Conservation (phyloP, 1,139 yeast species). For the Geotrichum aggregatum region DNA sequence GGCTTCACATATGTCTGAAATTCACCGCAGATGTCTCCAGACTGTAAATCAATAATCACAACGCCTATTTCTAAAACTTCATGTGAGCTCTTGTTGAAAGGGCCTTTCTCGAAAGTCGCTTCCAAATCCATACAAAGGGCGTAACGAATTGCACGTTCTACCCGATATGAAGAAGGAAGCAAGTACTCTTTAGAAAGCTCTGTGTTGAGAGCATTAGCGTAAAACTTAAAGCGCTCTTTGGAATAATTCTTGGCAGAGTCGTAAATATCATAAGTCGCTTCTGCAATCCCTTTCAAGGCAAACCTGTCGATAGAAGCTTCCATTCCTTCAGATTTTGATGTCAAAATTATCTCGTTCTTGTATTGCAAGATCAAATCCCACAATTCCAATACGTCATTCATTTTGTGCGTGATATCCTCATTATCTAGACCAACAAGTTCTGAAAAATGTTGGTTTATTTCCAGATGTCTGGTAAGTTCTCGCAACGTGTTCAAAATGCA, state of each 20-base stretch:
- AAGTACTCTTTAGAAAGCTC: slow-evolving; percentile 2
- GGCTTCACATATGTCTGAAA: slow-evolving; percentile 21
- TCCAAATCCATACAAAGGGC: slow-evolving; percentile 29
- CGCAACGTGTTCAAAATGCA: background rate
- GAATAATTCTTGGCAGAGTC: too few species aligned
- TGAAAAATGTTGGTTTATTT: too few species aligned
- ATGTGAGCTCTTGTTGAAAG: slow-evolving; percentile 21
- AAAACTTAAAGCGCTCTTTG: too few species aligned
- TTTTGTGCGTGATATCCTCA: too few species aligned
- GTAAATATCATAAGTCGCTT: too few species aligned
- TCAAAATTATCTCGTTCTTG: too few species aligned
- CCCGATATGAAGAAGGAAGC: slow-evolving; percentile 6
- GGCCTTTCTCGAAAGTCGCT: slow-evolving; percentile 26
- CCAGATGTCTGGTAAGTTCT: background rate
- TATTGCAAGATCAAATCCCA: too few species aligned
- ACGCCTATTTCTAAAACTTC: slow-evolving; percentile 30
- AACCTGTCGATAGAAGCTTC: too few species aligned
- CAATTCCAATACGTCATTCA: too few species aligned
- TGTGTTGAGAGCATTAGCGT: background rate
- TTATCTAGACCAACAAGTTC: too few species aligned
- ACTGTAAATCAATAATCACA: slow-evolving; percentile 24
- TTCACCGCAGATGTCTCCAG: slow-evolving; percentile 19
- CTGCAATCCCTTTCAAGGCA: too few species aligned
- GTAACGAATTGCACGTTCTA: slow-evolving; percentile 21
- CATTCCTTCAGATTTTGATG: too few species aligned